Evolutionary conservation across 306 rosid species (phyloP).

Genomic region (Glycine soja): DNA sequence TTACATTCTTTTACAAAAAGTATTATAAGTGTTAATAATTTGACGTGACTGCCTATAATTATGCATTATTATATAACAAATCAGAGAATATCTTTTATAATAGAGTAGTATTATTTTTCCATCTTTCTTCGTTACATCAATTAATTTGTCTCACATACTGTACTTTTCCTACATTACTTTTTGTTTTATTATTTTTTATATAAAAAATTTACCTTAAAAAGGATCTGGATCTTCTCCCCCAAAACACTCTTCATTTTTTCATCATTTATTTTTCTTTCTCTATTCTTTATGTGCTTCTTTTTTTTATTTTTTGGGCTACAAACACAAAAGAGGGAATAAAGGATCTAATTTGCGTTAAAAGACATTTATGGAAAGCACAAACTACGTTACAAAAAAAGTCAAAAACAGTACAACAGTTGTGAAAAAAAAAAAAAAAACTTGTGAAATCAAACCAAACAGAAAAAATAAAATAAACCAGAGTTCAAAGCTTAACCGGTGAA

Average conservation of each 20-base stretch:
- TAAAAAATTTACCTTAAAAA: no score
- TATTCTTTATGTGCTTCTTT: no score
- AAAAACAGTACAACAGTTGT: neutral
- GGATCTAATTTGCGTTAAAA: neutral
- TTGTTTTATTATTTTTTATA: no score
- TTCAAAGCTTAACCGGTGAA: conserved; percentile 51
- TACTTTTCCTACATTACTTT: neutral
- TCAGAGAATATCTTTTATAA: no score
- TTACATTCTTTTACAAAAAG: neutral
- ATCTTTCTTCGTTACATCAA: neutral
- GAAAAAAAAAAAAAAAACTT: neutral
- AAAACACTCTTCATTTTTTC: no score
- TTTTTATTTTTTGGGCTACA: neutral
- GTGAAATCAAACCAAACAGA: neutral
- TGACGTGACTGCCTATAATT: neutral
- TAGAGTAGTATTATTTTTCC: no score
- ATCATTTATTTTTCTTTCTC: neutral
- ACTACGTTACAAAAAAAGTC: no score
- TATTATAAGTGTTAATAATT: neutral
- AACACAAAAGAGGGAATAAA: neutral
- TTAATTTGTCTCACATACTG: no score
- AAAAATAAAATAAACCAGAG: neutral
- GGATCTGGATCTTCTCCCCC: no score
- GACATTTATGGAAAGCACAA: neutral
- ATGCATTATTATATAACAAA: no score